Percentiles rank a stretch among this genome's conserved stretches.
Conservation (phyloP, 257 asterid species). For the Lavandula angustifolia region DNA sequence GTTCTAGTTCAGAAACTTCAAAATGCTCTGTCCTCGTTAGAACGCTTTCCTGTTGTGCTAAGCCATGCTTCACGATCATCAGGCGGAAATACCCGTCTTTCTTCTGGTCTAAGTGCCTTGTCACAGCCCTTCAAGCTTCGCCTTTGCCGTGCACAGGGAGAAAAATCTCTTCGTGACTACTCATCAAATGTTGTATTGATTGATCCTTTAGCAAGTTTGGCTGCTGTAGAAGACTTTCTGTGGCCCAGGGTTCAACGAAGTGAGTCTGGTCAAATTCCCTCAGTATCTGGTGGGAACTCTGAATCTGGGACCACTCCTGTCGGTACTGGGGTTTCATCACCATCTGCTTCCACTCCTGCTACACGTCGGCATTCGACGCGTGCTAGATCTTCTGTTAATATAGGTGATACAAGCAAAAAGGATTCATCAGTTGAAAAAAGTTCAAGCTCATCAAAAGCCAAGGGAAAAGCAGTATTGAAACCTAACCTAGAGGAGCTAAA, state of each 20-base stretch:
- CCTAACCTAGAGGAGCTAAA: conserved; percentile 71
- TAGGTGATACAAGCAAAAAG: conserved; percentile 60
- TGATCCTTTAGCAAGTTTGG: conserved; percentile 94
- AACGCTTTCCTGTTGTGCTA: conserved; percentile 91
- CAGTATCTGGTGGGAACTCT: conserved; percentile 58
- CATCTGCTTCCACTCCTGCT: conserved; percentile 59
- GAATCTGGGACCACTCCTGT: conserved; percentile 58
- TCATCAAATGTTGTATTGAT: conserved; percentile 89
- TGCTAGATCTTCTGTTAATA: conserved; percentile 60
- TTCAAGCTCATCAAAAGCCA: conserved; percentile 67
- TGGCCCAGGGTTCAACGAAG: conserved; percentile 89
- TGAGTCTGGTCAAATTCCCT: conserved; percentile 70
- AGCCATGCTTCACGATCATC: conserved; percentile 84
- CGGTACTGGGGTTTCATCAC: conserved; percentile 54
- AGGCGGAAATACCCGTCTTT: conserved; percentile 75
- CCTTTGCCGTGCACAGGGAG: conserved; percentile 94
- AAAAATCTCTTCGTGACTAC: conserved; percentile 94
- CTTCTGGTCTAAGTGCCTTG: conserved; percentile 78
- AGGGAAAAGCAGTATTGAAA: conserved; percentile 90
- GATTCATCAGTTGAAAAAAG: conserved; percentile 58
- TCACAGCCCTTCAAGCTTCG: conserved; percentile 94
- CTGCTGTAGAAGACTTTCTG: conserved; percentile 90
- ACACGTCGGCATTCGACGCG: conserved; percentile 80
- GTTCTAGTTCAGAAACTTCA: conserved; percentile 89
- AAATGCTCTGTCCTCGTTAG: conserved; percentile 85